phyloP scores from a whole-genome alignment of 805 yeast species.

The Candida parachauliodes region DNA sequence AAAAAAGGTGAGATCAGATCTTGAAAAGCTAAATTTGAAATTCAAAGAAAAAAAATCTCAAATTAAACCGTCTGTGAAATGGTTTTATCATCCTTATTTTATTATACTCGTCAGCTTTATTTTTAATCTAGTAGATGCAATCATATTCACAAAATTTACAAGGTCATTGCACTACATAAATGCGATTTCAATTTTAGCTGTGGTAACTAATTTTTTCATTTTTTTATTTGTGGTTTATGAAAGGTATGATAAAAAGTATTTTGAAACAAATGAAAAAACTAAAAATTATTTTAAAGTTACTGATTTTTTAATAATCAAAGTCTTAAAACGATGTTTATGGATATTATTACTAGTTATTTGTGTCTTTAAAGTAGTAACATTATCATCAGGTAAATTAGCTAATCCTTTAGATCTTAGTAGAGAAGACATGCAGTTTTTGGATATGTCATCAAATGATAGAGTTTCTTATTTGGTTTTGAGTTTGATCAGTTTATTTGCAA shows the following conservation, averaged over 20 bases:
- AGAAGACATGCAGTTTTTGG: neutral
- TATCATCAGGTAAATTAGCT: constrained; percentile 5
- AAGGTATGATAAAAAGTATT: neutral
- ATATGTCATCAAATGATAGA: neutral
- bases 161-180: neutral
- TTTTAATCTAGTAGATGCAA: constrained; percentile 5
- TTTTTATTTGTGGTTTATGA: neutral
- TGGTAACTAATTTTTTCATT: neutral
- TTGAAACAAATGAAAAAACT: neutral
- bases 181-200: constrained; percentile 1
- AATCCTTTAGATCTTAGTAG: constrained; percentile 4
- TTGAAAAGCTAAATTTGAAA: neutral
- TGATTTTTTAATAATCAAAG: constrained; percentile 1
- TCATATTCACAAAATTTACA: constrained; percentile 4
- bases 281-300: neutral
- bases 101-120: constrained; percentile 4
- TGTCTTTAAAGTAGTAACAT: constrained; percentile 6
- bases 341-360: constrained; percentile 6
- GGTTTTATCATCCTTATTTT: constrained; percentile 3
- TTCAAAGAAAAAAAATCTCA: neutral
- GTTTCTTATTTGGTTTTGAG: constrained; percentile 6
- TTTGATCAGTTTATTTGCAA: constrained; percentile 4
- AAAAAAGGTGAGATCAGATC: neutral
- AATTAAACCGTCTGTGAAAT: constrained; percentile 1
- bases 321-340: constrained; percentile 6